phyloP scores from a whole-genome alignment of 495 filamentous ascomycete genomes.

The Aspergillus sparsus region DNA sequence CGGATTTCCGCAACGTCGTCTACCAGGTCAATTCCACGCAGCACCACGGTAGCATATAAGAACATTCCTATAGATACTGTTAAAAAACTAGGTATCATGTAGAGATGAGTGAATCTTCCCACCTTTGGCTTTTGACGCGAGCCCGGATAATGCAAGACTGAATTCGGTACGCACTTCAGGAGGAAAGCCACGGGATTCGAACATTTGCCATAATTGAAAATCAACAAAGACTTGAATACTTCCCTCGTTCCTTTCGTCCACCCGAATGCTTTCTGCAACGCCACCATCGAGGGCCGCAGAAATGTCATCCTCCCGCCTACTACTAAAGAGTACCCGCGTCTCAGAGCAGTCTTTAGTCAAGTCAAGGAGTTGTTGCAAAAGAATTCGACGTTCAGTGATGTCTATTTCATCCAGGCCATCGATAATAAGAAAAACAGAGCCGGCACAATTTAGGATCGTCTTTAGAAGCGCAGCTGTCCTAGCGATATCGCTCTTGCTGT shows the following conservation, averaged over 20 bases:
- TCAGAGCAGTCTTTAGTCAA: not conserved
- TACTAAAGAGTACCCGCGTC: not conserved
- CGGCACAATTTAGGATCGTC: not conserved
- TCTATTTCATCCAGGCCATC: conserved; percentile 8
- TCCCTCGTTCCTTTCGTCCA: not conserved
- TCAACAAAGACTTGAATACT: conserved; percentile 6
- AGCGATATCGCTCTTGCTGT: not conserved
- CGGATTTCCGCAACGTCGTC: conserved; percentile 1
- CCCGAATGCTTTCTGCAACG: not conserved
- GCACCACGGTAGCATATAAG: conserved; percentile 2
- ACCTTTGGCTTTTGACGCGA: conserved; percentile 7
- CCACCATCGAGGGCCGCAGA: not conserved
- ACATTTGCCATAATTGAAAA: not conserved
- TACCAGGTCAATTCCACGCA: not conserved
- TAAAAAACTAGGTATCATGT: not conserved
- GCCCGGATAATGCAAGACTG: not conserved
- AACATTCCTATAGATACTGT: conserved; percentile 1
- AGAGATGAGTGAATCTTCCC: not conserved
- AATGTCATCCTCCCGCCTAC: conserved; percentile 5
- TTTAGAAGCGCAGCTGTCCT: not conserved
- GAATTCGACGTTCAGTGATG: not conserved
- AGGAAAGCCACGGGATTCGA: not conserved
- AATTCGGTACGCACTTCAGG: not conserved
- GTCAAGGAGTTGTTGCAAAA: not conserved
- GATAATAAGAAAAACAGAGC: not conserved